Evolutionary conservation across 352 stramenopile genomes (phyloP).

Genomic region (Phytopythium aichiense): DNA sequence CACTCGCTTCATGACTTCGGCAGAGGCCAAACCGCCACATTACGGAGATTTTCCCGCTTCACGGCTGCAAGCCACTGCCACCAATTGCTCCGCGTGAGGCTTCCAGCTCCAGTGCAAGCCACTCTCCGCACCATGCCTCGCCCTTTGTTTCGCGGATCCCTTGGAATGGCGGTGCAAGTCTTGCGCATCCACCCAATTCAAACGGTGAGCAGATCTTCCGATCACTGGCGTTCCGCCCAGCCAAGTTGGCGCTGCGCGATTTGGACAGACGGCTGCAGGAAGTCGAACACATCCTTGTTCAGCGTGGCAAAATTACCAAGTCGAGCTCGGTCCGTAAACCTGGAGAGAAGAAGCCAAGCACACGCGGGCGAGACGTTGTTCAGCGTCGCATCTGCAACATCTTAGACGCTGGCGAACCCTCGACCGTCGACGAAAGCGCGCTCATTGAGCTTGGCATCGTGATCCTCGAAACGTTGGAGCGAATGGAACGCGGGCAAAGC

Average conservation of each 20-base stretch:
- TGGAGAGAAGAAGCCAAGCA: slow-evolving; percentile 38
- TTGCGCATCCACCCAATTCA: slow-evolving; percentile 50
- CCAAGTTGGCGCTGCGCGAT: slow-evolving; percentile 66
- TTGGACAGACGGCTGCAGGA: slow-evolving; percentile 63
- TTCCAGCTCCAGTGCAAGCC: slow-evolving; percentile 6
- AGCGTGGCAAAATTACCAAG: slow-evolving; percentile 45
- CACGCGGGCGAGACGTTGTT: slow-evolving; percentile 68
- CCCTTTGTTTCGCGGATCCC: slow-evolving; percentile 53
- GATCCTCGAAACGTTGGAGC: slow-evolving; percentile 68
- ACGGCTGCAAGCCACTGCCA: slow-evolving; percentile 54
- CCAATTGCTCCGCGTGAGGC: not conserved
- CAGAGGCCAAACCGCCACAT: slow-evolving; percentile 33
- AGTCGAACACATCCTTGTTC: slow-evolving; percentile 47
- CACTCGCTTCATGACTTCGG: slow-evolving; percentile 11
- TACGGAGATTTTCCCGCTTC: slow-evolving; percentile 65
- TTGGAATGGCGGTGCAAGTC: slow-evolving; percentile 62
- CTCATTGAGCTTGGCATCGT: slow-evolving; percentile 71
- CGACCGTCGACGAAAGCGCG: slow-evolving; percentile 43
- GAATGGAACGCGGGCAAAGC: slow-evolving; percentile 50
- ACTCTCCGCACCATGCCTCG: slow-evolving; percentile 31
- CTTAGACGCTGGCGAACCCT: slow-evolving; percentile 56
- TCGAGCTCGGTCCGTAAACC: slow-evolving; percentile 32
- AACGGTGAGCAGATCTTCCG: slow-evolving; percentile 51
- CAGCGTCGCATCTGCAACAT: slow-evolving; percentile 65
- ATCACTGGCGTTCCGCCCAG: slow-evolving; percentile 55